Percentiles rank a stretch among this genome's conserved stretches.
phyloP scores from a whole-genome alignment of 2,329 filamentous ascomycete genomes.

The Talaromyces rugulosus region DNA sequence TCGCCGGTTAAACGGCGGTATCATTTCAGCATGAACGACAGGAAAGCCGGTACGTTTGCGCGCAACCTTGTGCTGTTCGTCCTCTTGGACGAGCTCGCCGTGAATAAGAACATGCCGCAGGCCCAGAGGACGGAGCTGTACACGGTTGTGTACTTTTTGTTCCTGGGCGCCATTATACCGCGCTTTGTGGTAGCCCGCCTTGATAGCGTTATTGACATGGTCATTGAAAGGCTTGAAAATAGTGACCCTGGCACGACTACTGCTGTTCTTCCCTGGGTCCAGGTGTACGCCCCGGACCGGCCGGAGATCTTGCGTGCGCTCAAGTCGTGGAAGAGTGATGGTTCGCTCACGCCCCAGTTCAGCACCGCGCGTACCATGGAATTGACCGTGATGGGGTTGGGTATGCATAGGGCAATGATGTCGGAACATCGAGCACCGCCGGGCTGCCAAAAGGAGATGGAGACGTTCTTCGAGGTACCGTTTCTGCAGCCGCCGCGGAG shows the following conservation, averaged over 20 bases:
- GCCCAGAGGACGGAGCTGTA: slow-evolving; percentile 10
- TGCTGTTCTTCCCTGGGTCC: slow-evolving; percentile 8
- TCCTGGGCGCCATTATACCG: slow-evolving; percentile 10
- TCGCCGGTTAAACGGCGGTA: slow-evolving; percentile 6
- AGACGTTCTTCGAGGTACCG: slow-evolving; percentile 6
- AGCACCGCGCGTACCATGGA: neutral
- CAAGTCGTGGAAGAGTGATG: slow-evolving; percentile 3
- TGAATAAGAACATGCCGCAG: slow-evolving; percentile 3
- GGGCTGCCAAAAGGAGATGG: slow-evolving; percentile 11
- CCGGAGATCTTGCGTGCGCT: slow-evolving; percentile 2
- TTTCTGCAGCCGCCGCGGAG: slow-evolving; percentile 10
- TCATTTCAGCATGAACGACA: slow-evolving; percentile 10
- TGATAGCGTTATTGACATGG: neutral
- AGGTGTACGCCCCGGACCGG: slow-evolving; percentile 3
- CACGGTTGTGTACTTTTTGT: slow-evolving; percentile 10
- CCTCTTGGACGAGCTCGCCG: slow-evolving; percentile 11
- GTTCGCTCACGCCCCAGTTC: neutral
- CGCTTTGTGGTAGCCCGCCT: slow-evolving; percentile 7
- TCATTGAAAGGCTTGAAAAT: slow-evolving; percentile 3
- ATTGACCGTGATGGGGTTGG: neutral
- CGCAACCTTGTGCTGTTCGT: slow-evolving; percentile 11
- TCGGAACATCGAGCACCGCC: slow-evolving; percentile 2
- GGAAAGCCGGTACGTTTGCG: neutral
- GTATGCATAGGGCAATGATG: neutral
- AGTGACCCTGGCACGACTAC: neutral